A percentile compares a stretch with the other conserved stretches of the same genome.
Evolutionary conservation across 352 stramenopile genomes (phyloP).

Genomic region (Pythium phragmitis): DNA sequence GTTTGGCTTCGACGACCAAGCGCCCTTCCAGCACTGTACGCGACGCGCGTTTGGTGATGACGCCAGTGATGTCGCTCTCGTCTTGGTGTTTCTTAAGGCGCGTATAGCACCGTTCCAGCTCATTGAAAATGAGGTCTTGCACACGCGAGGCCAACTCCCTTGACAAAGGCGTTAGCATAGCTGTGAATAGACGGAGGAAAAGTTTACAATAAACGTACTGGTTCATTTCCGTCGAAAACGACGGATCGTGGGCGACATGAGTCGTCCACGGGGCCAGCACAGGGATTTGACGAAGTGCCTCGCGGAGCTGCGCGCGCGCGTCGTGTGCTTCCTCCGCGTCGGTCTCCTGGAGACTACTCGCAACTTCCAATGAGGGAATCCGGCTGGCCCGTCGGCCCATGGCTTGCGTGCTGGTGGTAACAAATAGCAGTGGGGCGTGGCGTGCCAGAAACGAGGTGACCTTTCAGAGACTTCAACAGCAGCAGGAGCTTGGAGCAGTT

Average conservation of each 20-base stretch:
- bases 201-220: conserved; percentile 15
- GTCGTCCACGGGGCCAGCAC: conserved; percentile 49
- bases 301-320: conserved; percentile 8
- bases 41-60: conserved; percentile 42
- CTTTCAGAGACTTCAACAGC: background rate
- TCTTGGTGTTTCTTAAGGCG: conserved; percentile 44
- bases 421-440: no score
- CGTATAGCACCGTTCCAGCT: conserved; percentile 39
- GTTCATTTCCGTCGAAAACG: conserved; percentile 52
- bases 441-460: background rate
- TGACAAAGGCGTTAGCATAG: background rate
- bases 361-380: background rate
- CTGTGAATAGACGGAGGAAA: no score
- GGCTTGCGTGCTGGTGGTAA: background rate
- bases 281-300: conserved; percentile 33
- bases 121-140: conserved; percentile 37
- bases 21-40: conserved; percentile 51
- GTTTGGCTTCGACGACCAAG: conserved; percentile 66
- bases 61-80: conserved; percentile 40
- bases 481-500: no score
- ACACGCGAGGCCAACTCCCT: conserved; percentile 49
- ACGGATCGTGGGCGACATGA: conserved; percentile 40
- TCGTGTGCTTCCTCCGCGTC: background rate
- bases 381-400: background rate
- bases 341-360: background rate